A percentile compares a stretch with the other conserved stretches of the same genome.
Conservation (phyloP, 225 moss, liverwort and hornwort genomes). For the Marchantia paleacea region DNA sequence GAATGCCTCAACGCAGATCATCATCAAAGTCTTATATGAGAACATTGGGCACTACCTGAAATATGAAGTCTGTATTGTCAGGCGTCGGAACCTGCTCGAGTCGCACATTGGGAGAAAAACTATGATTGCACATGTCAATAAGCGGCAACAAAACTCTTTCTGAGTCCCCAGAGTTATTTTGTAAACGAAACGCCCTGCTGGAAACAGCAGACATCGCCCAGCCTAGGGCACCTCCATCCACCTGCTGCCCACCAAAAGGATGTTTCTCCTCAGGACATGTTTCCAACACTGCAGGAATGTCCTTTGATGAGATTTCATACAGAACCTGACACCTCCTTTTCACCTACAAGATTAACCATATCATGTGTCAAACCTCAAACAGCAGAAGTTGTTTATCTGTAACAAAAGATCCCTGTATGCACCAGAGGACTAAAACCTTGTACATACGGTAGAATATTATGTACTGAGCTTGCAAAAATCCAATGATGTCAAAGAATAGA, state of each 20-base stretch:
- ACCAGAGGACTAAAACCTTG: neutral
- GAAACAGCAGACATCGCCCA: conserved; percentile 80
- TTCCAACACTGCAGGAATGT: conserved; percentile 40
- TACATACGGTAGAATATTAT: neutral
- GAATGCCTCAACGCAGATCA: neutral
- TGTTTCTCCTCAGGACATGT: conserved; percentile 33
- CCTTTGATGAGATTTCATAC: conserved; percentile 38
- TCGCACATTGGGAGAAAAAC: conserved; percentile 58
- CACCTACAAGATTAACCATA: conserved; percentile 1
- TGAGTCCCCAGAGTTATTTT: conserved; percentile 24
- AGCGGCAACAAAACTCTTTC: conserved; percentile 56
- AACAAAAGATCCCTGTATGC: neutral
- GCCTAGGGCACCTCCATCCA: conserved; percentile 54
- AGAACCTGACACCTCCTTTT: conserved; percentile 57
- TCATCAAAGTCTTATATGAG: neutral
- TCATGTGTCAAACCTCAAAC: neutral
- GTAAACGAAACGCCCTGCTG: conserved; percentile 62
- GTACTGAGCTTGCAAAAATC: too few species aligned
- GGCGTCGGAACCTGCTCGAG: conserved; percentile 45
- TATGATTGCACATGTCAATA: conserved; percentile 81
- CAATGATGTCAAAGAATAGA: neutral
- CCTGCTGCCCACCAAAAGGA: conserved; percentile 43
- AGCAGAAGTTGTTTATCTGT: neutral
- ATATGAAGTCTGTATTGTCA: conserved; percentile 32
- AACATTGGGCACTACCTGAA: conserved; percentile 35